Conservation (phyloP, 805 yeast species). For the Myxozyma geophila region DNA sequence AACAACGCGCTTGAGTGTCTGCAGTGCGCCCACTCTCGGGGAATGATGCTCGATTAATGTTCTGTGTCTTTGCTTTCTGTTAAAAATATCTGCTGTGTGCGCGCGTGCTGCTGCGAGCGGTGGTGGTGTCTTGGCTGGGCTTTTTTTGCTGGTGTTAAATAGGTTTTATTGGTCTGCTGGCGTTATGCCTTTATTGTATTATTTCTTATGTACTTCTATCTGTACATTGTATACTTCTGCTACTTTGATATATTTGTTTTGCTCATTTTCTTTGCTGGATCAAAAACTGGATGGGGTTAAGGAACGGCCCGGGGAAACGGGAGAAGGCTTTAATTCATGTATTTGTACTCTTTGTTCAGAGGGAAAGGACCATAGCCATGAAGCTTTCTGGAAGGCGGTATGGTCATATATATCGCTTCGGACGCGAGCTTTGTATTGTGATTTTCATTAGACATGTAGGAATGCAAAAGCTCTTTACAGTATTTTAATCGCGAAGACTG, state of each 20-base stretch:
- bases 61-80: not conserved
- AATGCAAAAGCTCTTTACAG: no score
- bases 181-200: not conserved
- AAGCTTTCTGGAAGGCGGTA: no score
- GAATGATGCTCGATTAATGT: not conserved
- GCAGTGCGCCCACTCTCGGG: constrained; percentile 32
- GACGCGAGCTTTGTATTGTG: no score
- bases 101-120: not conserved
- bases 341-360: not conserved
- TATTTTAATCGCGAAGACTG: no score
- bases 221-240: not conserved
- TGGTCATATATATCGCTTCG: no score
- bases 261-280: not conserved
- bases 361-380: no score
- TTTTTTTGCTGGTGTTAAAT: constrained; percentile 6
- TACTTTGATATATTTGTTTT: not conserved
- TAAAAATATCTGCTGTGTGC: not conserved
- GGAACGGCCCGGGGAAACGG: no score
- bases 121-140: constrained; percentile 1
- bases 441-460: no score
- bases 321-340: not conserved
- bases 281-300: no score
- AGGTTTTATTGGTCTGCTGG: not conserved
- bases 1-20: constrained; percentile 30
- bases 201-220: not conserved